Conservation (phyloP, 768 basidiomycete genomes). For the Tephrocybe sp. region DNA sequence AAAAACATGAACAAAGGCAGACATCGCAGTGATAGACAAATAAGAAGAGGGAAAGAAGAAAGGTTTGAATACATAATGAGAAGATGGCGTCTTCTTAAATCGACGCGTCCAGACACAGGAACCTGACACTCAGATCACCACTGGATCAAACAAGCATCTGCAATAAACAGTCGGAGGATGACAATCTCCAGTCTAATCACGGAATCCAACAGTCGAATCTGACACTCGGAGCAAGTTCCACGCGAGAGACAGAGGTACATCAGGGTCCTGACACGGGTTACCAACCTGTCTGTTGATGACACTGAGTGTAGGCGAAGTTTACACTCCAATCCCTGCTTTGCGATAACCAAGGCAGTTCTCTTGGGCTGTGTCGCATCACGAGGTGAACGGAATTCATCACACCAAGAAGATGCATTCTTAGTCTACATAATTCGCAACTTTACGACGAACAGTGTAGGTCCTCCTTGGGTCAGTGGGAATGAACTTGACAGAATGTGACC, state of each 20-base stretch:
- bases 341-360: not conserved
- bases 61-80: not conserved
- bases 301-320: not conserved
- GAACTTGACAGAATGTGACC: not conserved
- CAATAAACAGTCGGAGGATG: slow-evolving; percentile 17
- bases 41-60: slow-evolving; percentile 7
- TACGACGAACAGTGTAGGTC: too few species aligned
- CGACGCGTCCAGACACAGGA: slow-evolving; percentile 2
- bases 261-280: not conserved
- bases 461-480: too few species aligned
- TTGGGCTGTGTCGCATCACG: not conserved
- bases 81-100: slow-evolving; percentile 5
- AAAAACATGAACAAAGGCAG: slow-evolving; percentile 1
- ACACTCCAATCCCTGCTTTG: not conserved
- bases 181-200: slow-evolving; percentile 10
- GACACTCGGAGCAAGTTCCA: slow-evolving; percentile 5
- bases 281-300: not conserved
- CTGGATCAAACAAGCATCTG: not conserved
- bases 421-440: too few species aligned
- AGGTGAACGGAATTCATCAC: too few species aligned
- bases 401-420: too few species aligned
- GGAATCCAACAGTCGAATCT: not conserved
- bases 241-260: not conserved
- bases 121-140: slow-evolving; percentile 8
- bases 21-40: slow-evolving; percentile 11